Percentiles rank a stretch among this genome's conserved stretches.
Evolutionary conservation across 2,329 filamentous ascomycete species (phyloP).

Genomic region (Phyllosticta paracitricarpa): DNA sequence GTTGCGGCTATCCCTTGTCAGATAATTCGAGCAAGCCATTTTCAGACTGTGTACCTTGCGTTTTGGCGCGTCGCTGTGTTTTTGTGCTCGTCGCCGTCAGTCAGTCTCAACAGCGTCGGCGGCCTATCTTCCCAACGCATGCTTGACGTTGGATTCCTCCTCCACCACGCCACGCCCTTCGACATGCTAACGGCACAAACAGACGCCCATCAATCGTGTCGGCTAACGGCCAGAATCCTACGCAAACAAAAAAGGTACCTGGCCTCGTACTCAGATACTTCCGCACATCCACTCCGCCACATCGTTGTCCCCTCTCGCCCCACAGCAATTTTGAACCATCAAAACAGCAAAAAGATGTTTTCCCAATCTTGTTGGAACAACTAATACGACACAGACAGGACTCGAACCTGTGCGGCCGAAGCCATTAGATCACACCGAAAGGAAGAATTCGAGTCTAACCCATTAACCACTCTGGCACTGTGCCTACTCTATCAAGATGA

Average conservation of each 20-base stretch:
- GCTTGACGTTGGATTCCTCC: background rate
- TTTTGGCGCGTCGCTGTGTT: background rate
- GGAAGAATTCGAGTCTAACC: constrained; percentile 13
- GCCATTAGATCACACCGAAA: constrained; percentile 12
- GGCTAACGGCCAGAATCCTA: background rate
- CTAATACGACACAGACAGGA: constrained; percentile 12
- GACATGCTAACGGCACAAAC: background rate
- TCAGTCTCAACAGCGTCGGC: background rate
- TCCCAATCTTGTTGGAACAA: background rate
- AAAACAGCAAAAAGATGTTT: background rate
- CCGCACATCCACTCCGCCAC: background rate
- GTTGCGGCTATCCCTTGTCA: background rate
- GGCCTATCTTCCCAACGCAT: background rate
- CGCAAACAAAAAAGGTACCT: background rate
- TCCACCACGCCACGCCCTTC: background rate
- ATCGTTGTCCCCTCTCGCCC: background rate
- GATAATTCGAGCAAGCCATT: background rate
- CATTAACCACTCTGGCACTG: constrained; percentile 15
- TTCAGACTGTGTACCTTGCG: background rate
- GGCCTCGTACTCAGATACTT: background rate
- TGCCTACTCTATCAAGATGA: background rate
- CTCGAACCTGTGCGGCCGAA: constrained; percentile 15
- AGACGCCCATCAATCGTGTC: background rate
- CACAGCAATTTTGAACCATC: background rate
- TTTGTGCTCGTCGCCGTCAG: background rate